These are phyloP conservation scores for Mortierella sp. DNA, from an alignment of 371 early-diverging fungal genomes.

Conservation along the genomic window DNA sequence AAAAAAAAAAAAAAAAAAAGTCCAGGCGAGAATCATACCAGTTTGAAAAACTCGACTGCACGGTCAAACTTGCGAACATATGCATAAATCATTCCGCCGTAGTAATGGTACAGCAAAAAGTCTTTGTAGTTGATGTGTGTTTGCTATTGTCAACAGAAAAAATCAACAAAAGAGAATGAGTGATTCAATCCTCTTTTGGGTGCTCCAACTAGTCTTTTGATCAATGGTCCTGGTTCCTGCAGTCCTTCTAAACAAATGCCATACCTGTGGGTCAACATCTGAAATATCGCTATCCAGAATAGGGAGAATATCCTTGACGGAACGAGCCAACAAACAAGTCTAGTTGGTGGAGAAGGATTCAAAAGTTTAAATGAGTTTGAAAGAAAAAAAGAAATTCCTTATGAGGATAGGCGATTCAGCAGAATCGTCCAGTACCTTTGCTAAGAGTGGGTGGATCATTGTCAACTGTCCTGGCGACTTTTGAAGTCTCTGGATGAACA, in stretches of 20 bases:
- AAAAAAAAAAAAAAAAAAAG: conserved; percentile 24
- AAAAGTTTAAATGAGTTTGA: not conserved
- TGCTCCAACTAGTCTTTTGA: not conserved
- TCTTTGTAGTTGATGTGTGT: conserved; percentile 58
- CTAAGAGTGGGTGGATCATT: conserved; percentile 65
- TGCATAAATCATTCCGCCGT: conserved; percentile 79
- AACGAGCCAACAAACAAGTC: conserved; percentile 70
- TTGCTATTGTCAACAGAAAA: conserved; percentile 3
- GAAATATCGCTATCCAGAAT: conserved; percentile 69
- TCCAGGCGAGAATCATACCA: conserved; percentile 52
- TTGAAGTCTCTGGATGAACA: conserved; percentile 56
- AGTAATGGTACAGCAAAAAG: conserved; percentile 81
- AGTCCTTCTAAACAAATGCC: not conserved
- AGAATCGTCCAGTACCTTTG: conserved; percentile 53
- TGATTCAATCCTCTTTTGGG: no score
- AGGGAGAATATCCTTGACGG: conserved; percentile 64
- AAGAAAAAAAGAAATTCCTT: no score
- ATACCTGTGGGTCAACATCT: conserved; percentile 63
- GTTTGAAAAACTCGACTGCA: conserved; percentile 70
- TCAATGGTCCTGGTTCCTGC: not conserved
- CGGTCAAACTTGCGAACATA: conserved; percentile 72
- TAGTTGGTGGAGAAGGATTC: conserved; percentile 19
- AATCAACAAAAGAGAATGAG: no score
- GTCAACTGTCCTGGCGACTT: conserved; percentile 58
- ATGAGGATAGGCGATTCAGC: no score